Percentiles rank a stretch among this genome's conserved stretches.
These are phyloP conservation scores for Blastocystis sp. DNA, from an alignment of 352 stramenopile genomes.

Conservation along the genomic window DNA sequence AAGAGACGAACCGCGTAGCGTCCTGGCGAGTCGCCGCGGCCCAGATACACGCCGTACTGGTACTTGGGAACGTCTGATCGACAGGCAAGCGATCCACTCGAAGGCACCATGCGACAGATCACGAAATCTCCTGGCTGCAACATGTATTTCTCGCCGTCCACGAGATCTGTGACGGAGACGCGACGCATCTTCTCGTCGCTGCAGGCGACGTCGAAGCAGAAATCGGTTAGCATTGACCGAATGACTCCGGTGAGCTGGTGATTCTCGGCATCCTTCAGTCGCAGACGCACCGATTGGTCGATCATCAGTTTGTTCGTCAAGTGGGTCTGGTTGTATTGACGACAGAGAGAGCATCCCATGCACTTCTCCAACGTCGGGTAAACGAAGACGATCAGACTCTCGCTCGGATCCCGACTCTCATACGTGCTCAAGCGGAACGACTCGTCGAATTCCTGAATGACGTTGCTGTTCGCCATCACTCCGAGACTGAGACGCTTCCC, in stretches of 20 bases:
- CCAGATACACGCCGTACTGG: neutral
- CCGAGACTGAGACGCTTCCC: neutral
- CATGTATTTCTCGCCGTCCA: conserved; percentile 23
- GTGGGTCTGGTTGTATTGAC: neutral
- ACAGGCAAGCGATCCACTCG: neutral
- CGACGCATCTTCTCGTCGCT: neutral
- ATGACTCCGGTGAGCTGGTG: neutral
- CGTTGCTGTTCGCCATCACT: neutral
- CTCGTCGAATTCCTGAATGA: conserved; percentile 13
- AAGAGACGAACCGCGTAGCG: conserved; percentile 2
- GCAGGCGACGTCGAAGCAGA: conserved; percentile 5
- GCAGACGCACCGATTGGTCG: neutral
- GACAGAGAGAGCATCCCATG: neutral
- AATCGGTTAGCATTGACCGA: neutral
- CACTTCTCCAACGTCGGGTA: neutral
- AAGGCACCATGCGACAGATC: neutral
- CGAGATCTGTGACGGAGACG: neutral
- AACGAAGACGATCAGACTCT: neutral
- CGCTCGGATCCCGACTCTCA: neutral
- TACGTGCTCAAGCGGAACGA: conserved; percentile 15
- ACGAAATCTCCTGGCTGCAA: neutral
- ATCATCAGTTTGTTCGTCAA: neutral
- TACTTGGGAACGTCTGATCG: neutral
- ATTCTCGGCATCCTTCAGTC: neutral
- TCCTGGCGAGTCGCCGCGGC: neutral